Base-by-base conservation (phyloP, 208 protist genomes). In the Leishmania aethiopica region DNA sequence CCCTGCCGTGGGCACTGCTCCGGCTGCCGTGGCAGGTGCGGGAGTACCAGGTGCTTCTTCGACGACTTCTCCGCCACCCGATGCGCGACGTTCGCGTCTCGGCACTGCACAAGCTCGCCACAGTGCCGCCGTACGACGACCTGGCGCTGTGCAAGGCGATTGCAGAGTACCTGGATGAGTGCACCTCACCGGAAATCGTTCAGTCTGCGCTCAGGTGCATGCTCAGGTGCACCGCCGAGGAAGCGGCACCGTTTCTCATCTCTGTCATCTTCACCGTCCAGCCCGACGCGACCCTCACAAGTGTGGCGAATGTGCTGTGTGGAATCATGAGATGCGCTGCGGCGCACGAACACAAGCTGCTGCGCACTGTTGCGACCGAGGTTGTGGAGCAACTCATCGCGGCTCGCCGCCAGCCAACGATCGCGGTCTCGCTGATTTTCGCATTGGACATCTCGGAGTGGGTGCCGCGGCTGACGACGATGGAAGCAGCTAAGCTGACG, bases 31-130 rank as follows among this genome's bases (percentile, higher is more conserved):
- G 84, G 84, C 84, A 88, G 59, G 53, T 80, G 42, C 3, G 11
- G 6, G 75, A 77, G 42, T 88, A 88, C 53, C 73, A 73, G 37
- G 22, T 15, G 2, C 80, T 88, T 35, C 76, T 87, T 40, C 42
- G n/a, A 10, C 40, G 15, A 7, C 62, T 88, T 6, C 51, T 88
- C 25, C 49, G 53, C 22, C 81, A 85, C 47, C 81, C 81, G 4
- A 13, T 69, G 67, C 81, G 77, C 1, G 2, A 51, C 13, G 76
- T 85, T 15, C 40, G 60, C 13, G 42, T 85, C 35, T 71, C 75
- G 11, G 77, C 81, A 3, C 77, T 85, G 4, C 57, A 74, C 45
- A 80, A 78, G 47, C 71, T 85, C 6, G 76, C 67, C 11, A n/a
- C 40, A 13, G 59, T 78, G 4, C 81, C 81, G 6, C 81, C 81